A percentile compares a stretch with the other conserved stretches of the same genome.
phyloP scores from a whole-genome alignment of 2,329 filamentous ascomycete species.

The Lasiodiplodia hormozganensis region DNA sequence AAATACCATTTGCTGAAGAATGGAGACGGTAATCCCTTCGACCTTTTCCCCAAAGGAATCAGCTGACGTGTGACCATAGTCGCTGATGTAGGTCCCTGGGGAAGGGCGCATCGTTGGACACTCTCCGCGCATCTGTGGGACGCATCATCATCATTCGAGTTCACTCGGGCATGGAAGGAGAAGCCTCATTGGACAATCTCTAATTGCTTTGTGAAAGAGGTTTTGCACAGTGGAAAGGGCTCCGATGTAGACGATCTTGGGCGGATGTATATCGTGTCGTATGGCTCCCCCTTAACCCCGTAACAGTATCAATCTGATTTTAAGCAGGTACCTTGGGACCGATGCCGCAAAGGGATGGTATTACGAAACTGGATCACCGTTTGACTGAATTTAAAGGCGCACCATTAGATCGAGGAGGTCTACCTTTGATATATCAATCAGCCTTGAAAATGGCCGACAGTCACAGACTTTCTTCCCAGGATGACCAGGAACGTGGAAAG shows the following conservation, averaged over 20 bases:
- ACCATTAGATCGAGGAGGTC: neutral
- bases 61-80: neutral
- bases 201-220: neutral
- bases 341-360: neutral
- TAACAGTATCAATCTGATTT: too few species aligned
- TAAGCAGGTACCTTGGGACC: neutral
- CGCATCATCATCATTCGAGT: neutral
- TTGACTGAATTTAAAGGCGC: neutral
- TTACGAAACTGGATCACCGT: neutral
- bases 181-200: neutral
- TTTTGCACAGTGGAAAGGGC: neutral
- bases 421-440: neutral
- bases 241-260: neutral
- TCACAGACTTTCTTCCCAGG: too few species aligned
- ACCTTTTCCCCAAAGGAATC: neutral
- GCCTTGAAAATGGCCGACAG: neutral
- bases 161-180: neutral
- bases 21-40: neutral
- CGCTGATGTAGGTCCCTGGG: neutral
- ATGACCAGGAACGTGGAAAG: too few species aligned
- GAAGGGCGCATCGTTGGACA: neutral
- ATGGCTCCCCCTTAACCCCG: neutral
- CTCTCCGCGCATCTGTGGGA: neutral
- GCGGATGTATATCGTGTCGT: neutral
- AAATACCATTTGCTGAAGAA: neutral